Evolutionary conservation across 1,139 yeast genomes (phyloP).

Genomic region (Taphrina betulina): DNA sequence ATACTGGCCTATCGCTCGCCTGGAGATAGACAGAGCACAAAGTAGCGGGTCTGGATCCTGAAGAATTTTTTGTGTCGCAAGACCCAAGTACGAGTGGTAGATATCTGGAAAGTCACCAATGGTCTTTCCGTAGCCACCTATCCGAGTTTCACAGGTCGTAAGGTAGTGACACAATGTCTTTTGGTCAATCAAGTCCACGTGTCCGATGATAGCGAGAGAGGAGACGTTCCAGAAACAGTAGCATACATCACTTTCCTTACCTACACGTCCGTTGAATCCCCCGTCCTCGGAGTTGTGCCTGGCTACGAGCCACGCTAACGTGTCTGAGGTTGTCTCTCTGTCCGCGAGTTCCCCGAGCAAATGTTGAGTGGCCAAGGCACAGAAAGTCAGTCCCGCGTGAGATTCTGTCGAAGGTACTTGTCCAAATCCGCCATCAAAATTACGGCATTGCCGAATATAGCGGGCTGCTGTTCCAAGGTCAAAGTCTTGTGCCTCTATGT

Average conservation of each 20-base stretch:
- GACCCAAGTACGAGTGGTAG: conserved; percentile 47
- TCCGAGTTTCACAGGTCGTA: conserved; percentile 57
- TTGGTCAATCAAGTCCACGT: conserved; percentile 46
- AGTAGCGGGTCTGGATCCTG: not conserved
- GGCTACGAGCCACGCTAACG: conserved; percentile 60
- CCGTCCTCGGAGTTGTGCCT: conserved; percentile 44
- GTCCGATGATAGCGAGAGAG: conserved; percentile 51
- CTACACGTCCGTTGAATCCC: conserved; percentile 84
- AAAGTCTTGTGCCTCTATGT: conserved; percentile 46
- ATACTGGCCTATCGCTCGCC: too few species aligned
- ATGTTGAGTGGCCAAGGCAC: conserved; percentile 63
- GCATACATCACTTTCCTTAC: conserved; percentile 85
- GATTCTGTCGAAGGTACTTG: conserved; percentile 58
- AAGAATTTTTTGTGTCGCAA: conserved; percentile 42
- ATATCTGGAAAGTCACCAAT: conserved; percentile 60
- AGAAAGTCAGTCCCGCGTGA: conserved; percentile 85
- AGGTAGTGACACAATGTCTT: conserved; percentile 52
- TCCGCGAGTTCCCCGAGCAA: conserved; percentile 9
- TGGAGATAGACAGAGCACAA: conserved; percentile 12
- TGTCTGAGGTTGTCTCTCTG: too few species aligned
- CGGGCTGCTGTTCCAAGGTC: conserved; percentile 47
- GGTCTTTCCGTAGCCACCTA: conserved; percentile 84
- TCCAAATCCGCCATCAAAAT: conserved; percentile 70
- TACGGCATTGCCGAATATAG: conserved; percentile 51
- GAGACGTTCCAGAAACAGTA: conserved; percentile 87